Conservation (phyloP, 306 rosid genomes). For the Astragalus membranaceus region DNA sequence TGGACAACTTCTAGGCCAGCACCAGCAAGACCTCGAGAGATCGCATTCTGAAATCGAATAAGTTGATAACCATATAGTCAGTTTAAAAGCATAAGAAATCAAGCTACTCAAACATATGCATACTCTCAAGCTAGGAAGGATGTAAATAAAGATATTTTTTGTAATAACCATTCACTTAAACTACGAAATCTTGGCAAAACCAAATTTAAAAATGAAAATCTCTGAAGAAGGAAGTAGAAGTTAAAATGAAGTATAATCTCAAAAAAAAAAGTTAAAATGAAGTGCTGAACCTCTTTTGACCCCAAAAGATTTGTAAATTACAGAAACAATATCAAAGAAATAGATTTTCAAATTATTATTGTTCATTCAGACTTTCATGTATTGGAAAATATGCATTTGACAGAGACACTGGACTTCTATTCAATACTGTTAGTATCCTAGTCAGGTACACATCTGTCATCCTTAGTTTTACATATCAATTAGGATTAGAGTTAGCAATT, state of each 20-base stretch:
- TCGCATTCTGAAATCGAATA: slow-evolving; percentile 62
- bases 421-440: background rate
- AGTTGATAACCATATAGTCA: slow-evolving; percentile 25
- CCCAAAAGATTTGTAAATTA: background rate
- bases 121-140: slow-evolving; percentile 4
- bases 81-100: slow-evolving; percentile 4
- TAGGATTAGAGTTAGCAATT: too few species aligned
- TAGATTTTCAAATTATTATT: slow-evolving; percentile 4
- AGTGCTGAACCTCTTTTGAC: background rate
- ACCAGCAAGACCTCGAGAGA: slow-evolving; percentile 70
- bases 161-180: slow-evolving; percentile 5
- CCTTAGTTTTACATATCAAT: too few species aligned
- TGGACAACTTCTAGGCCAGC: slow-evolving; percentile 83
- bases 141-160: background rate
- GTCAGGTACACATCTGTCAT: too few species aligned
- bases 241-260: slow-evolving; percentile 6
- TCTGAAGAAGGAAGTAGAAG: background rate
- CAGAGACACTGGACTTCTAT: slow-evolving; percentile 3
- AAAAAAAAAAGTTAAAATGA: too few species aligned
- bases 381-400: background rate
- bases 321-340: background rate
- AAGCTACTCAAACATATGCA: background rate
- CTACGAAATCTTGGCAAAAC: background rate
- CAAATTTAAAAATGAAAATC: slow-evolving; percentile 1
- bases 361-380: background rate